phyloP scores from a whole-genome alignment of 2,329 filamentous ascomycete species.

The Trichoderma lentiforme region DNA sequence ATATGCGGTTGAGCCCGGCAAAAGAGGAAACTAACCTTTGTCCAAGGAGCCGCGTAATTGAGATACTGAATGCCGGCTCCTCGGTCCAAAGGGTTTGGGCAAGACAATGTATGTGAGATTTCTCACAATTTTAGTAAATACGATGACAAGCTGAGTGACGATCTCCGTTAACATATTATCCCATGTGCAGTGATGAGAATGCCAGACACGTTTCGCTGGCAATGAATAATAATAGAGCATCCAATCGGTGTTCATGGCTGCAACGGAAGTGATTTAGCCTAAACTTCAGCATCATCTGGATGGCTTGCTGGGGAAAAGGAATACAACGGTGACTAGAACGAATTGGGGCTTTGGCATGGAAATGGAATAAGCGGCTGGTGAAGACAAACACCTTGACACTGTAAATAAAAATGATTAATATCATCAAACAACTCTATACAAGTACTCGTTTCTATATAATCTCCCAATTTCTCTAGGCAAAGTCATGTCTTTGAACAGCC shows the following conservation, averaged over 20 bases:
- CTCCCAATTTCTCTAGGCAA: not conserved
- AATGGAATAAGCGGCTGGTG: not conserved
- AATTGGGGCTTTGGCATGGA: not conserved
- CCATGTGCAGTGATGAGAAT: not conserved
- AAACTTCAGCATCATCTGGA: not conserved
- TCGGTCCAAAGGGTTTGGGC: not conserved
- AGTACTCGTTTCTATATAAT: not conserved
- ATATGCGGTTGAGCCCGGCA: not conserved
- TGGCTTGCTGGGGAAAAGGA: slow-evolving; percentile 5
- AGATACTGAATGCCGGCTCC: not conserved
- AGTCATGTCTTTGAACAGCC: not conserved
- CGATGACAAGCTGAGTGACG: not conserved
- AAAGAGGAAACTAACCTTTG: not conserved
- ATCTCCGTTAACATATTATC: not conserved
- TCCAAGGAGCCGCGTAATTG: not conserved
- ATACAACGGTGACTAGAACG: slow-evolving; percentile 2
- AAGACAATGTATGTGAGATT: not conserved
- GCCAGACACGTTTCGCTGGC: not conserved
- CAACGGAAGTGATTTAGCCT: slow-evolving; percentile 2
- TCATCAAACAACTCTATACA: not conserved
- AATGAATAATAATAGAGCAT: not conserved
- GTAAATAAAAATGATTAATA: not conserved
- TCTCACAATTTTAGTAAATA: not conserved
- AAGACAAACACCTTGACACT: not conserved
- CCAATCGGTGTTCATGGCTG: not conserved